Evolutionary conservation across 164 flowering plant species (phyloP), one percentile per base, ranked within the genome.

Genomic region (Litsea cubeba): DNA sequence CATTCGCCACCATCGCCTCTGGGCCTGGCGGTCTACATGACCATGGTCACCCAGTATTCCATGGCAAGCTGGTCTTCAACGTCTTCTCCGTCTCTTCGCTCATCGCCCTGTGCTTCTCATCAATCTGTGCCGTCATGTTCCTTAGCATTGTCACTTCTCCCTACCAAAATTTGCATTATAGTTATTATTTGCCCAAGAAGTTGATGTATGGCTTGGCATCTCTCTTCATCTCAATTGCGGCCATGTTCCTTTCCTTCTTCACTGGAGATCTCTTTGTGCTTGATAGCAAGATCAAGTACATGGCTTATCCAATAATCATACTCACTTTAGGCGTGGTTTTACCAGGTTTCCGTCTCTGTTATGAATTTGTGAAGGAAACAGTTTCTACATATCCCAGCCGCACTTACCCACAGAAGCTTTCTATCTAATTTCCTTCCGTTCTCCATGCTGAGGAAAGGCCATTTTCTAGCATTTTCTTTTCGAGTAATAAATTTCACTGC

Each of bases 151-250:
- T 65, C 6, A 65, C 32, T 12, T 65, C 32, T 30, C 69, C 40
- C 69, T 65, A 65, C 69, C 35, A 65, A 65, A 49, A 65, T 7
- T 65, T 24, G 24, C 49, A 65, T 65, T 65, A 25, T 65, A 35
- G 46, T 1, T 30, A 65, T 28, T 2, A 65, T 17, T 30, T 65
- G 46, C 69, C 69, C 14, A 14, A 20, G n/a, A 65, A 65, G 69
- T 3, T 65, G 69, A 65, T 65, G 5, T 14, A 20, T 25, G 69
- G 69, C 40, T 5, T 65, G 14, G 24, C 69, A 20, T 8, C 49
- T 3, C 69, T 65, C 49, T 28, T 65, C 0, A 1, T 26, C 69
- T 26, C 69, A 30, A 65, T 65, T 20, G 40, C 40, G 18, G 22
- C 35, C 20, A 65, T 65, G 69, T 30, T 58, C 5, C 15, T 20